Conservation (phyloP, 2,329 filamentous ascomycete species). For the Microdochium trichocladiopsis region DNA sequence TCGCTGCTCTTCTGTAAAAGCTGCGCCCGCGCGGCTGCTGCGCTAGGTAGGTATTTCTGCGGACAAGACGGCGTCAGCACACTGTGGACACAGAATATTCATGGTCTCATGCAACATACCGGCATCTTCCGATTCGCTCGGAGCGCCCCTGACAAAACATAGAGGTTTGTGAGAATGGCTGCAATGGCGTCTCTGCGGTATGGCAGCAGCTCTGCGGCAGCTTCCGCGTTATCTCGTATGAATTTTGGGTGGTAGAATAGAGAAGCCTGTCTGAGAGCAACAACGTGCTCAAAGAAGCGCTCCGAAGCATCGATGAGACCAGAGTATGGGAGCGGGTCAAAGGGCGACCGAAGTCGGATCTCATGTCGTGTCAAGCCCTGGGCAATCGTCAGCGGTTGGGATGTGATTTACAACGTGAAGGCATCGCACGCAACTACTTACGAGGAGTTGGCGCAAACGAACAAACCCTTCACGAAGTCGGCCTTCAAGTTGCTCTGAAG, state of each 20-base stretch:
- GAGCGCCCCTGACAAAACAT: constrained; percentile 49
- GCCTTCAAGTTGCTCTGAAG: constrained; percentile 51
- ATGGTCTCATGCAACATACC: constrained; percentile 19
- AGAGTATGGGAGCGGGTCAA: constrained; percentile 48
- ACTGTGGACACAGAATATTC: background rate
- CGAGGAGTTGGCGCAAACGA: constrained; percentile 47
- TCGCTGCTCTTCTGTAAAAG: constrained; percentile 42
- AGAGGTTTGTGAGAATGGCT: constrained; percentile 49
- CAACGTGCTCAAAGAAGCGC: constrained; percentile 51
- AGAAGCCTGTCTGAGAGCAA: constrained; percentile 49
- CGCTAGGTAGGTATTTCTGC: constrained; percentile 47
- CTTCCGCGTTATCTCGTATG: constrained; percentile 40
- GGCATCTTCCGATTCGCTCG: constrained; percentile 41
- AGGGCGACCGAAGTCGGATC: constrained; percentile 48
- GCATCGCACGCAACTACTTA: too few species aligned
- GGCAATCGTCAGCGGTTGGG: too few species aligned
- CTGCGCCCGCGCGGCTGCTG: constrained; percentile 43
- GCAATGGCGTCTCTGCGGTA: constrained; percentile 51
- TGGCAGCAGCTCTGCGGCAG: constrained; percentile 38
- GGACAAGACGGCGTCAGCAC: background rate
- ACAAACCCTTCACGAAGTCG: constrained; percentile 54
- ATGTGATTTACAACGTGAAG: too few species aligned
- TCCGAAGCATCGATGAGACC: constrained; percentile 49
- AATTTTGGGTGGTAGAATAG: constrained; percentile 49
- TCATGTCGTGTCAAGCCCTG: constrained; percentile 49